Evolutionary conservation across 2,329 filamentous ascomycete species (phyloP).

Genomic region (Alternaria sp.): DNA sequence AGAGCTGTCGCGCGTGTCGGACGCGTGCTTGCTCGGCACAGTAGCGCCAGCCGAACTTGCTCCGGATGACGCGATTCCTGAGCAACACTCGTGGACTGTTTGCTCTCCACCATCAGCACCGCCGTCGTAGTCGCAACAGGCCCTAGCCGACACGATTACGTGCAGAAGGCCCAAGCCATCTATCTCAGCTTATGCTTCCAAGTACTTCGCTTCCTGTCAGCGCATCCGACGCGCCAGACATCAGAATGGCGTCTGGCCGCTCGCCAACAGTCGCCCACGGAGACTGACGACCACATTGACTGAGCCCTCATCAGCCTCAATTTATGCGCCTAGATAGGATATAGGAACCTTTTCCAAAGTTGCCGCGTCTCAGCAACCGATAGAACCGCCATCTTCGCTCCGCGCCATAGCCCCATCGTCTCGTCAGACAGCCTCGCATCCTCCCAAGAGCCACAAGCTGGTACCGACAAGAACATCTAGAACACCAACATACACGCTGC

Average conservation of each 20-base stretch:
- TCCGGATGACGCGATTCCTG: not conserved
- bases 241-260: not conserved
- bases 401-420: constrained; percentile 55
- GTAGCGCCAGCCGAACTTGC: not conserved
- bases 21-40: not conserved
- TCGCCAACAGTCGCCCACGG: not conserved
- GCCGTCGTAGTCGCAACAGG: not conserved
- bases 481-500: not conserved
- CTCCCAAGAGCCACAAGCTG: constrained; percentile 58
- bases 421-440: constrained; percentile 57
- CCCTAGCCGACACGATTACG: not conserved
- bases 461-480: constrained; percentile 23
- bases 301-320: not conserved
- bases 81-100: not conserved
- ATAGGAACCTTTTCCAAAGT: not conserved
- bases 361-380: constrained; percentile 56
- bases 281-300: not conserved
- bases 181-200: not conserved
- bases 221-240: not conserved
- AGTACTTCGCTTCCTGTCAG: not conserved
- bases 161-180: not conserved
- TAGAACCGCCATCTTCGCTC: constrained; percentile 60
- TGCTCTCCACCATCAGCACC: not conserved
- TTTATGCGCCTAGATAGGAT: not conserved
- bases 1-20: not conserved